Conservation (phyloP, 345 rosid species). For the Bruguiera parviflora region DNA sequence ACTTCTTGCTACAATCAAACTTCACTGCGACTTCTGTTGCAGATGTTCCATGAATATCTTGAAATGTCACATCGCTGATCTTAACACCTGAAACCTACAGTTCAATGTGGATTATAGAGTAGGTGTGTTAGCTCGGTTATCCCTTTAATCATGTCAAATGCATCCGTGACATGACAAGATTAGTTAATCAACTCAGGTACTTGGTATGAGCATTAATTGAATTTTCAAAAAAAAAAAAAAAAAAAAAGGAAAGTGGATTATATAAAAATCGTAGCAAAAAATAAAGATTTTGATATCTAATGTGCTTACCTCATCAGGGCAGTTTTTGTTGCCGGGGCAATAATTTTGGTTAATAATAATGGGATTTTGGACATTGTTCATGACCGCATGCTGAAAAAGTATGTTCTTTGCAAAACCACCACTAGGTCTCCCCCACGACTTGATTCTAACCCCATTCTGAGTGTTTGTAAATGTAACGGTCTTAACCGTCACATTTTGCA, state of each 20-base stretch:
- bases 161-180: too few relatives aligned
- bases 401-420: constrained; percentile 2
- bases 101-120: too few relatives aligned
- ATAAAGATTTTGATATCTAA: background rate
- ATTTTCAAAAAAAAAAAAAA: too few relatives aligned
- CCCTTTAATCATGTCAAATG: too few relatives aligned
- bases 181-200: too few relatives aligned
- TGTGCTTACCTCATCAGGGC: constrained; percentile 10
- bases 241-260: too few relatives aligned
- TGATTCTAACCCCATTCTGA: constrained; percentile 15
- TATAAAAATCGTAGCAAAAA: background rate
- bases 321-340: constrained; percentile 6
- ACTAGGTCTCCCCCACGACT: constrained; percentile 14
- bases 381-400: constrained; percentile 3
- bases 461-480: background rate
- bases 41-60: constrained; percentile 18
- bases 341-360: constrained; percentile 17
- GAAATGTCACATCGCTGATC: constrained; percentile 3
- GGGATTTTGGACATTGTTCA: constrained; percentile 18
- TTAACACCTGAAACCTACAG: constrained; percentile 12
- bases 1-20: constrained; percentile 15
- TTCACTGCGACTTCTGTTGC: constrained; percentile 20
- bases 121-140: too few relatives aligned
- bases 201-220: too few relatives aligned
- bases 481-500: constrained; percentile 13